phyloP scores from a whole-genome alignment of 1,139 yeast species.

The Blastobotrys petasosporus region DNA sequence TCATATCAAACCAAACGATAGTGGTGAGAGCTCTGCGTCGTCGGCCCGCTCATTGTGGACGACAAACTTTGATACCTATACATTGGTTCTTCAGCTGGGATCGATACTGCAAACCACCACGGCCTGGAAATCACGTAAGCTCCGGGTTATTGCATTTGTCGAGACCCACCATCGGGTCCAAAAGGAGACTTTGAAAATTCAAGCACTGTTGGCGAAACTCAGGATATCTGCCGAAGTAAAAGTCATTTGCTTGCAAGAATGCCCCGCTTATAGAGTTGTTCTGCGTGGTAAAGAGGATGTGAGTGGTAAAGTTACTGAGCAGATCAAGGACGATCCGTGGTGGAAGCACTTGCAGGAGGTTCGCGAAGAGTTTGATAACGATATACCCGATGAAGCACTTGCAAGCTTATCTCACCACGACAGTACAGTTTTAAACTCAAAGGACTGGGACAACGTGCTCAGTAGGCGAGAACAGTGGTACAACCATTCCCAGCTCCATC shows the following conservation, averaged over 20 bases:
- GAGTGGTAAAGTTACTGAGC: constrained; percentile 30
- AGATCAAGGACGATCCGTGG: constrained; percentile 46
- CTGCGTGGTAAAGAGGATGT: constrained; percentile 52
- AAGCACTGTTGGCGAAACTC: constrained; percentile 58
- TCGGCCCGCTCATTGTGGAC: constrained; percentile 38
- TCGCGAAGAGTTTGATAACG: constrained; percentile 36
- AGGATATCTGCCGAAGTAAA: constrained; percentile 76
- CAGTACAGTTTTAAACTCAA: neutral
- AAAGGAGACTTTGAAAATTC: constrained; percentile 63
- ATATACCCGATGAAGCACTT: constrained; percentile 1
- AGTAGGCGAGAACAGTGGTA: constrained; percentile 26
- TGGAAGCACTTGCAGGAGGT: constrained; percentile 63
- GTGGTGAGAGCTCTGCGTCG: constrained; percentile 39
- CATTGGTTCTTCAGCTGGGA: constrained; percentile 85
- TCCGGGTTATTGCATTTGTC: constrained; percentile 85
- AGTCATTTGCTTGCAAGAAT: constrained; percentile 53
- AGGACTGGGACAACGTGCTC: constrained; percentile 6
- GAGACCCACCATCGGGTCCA: constrained; percentile 30
- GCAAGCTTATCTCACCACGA: neutral
- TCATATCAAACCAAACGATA: constrained; percentile 49
- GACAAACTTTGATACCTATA: constrained; percentile 91
- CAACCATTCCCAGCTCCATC: constrained; percentile 41
- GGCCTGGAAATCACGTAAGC: constrained; percentile 74
- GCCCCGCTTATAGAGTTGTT: constrained; percentile 58
- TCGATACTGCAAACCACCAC: constrained; percentile 90